A percentile compares a stretch with the other conserved stretches of the same genome.
phyloP scores from a whole-genome alignment of 1,284 basidiomycete genomes.

The Trametes polyzona region DNA sequence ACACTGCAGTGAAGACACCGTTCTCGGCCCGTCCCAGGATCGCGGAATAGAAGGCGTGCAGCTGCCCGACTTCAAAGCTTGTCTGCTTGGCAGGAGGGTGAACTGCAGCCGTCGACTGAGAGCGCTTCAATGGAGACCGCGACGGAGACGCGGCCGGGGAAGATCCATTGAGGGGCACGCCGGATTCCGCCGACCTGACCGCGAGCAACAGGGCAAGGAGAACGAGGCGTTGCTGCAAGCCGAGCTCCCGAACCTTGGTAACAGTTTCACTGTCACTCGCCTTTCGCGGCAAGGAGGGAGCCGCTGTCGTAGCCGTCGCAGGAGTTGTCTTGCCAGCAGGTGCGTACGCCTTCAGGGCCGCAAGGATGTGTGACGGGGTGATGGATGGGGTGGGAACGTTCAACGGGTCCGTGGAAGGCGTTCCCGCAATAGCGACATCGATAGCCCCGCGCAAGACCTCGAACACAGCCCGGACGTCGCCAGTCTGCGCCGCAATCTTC shows the following conservation, averaged over 20 bases:
- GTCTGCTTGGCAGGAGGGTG: constrained; percentile 30
- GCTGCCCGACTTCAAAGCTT: constrained; percentile 56
- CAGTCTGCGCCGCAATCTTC: constrained; percentile 77
- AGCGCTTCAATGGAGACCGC: constrained; percentile 55
- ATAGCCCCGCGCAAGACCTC: constrained; percentile 80
- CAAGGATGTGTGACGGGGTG: constrained; percentile 64
- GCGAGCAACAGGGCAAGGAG: constrained; percentile 68
- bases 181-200: constrained; percentile 59
- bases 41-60: constrained; percentile 65
- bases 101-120: constrained; percentile 36
- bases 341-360: constrained; percentile 69
- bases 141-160: constrained; percentile 41
- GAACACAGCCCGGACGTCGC: constrained; percentile 76
- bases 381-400: constrained; percentile 49
- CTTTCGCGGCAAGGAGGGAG: constrained; percentile 28
- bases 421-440: constrained; percentile 53
- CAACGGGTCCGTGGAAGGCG: constrained; percentile 40
- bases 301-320: constrained; percentile 18
- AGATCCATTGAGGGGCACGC: constrained; percentile 51
- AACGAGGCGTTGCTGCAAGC: constrained; percentile 72
- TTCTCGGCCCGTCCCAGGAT: constrained; percentile 59
- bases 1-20: constrained; percentile 63
- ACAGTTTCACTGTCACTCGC: constrained; percentile 63
- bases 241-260: constrained; percentile 64
- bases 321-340: constrained; percentile 47